A percentile compares a stretch with the other conserved stretches of the same genome.
phyloP scores from a whole-genome alignment of 441 rosid genomes.

The Manihot esculenta region DNA sequence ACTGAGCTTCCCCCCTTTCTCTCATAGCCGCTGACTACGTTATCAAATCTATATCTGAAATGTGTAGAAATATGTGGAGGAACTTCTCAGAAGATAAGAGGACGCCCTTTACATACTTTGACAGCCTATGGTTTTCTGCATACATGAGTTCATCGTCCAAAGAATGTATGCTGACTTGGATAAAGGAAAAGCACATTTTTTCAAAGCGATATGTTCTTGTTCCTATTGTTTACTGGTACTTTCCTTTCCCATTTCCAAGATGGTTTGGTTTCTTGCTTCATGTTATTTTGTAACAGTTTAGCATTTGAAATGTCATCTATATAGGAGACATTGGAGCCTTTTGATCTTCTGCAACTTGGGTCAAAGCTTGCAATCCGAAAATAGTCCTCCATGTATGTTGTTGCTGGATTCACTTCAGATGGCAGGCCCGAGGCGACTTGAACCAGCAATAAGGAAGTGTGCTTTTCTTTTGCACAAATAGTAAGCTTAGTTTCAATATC shows the following conservation, averaged over 20 bases:
- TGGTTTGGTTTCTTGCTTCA: background rate
- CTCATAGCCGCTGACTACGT: background rate
- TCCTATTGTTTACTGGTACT: conserved; percentile 73
- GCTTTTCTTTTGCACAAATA: conserved; percentile 7
- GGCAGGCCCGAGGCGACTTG: conserved; percentile 54
- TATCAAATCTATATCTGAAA: conserved; percentile 1
- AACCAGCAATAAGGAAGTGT: conserved; percentile 73
- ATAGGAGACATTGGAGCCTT: conserved; percentile 80
- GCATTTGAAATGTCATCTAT: conserved; percentile 17
- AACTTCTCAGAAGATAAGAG: conserved; percentile 47
- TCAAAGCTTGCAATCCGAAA: conserved; percentile 43
- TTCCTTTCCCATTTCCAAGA: background rate
- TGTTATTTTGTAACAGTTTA: conserved; percentile 9
- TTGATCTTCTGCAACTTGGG: conserved; percentile 82
- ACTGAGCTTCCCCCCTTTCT: background rate
- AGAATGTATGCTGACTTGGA: conserved; percentile 52
- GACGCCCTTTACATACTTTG: conserved; percentile 48
- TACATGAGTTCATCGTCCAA: conserved; percentile 44
- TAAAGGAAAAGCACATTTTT: conserved; percentile 58
- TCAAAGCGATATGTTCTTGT: conserved; percentile 65
- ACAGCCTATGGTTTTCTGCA: conserved; percentile 60
- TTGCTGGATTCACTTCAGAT: conserved; percentile 75
- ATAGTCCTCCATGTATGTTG: conserved; percentile 58
- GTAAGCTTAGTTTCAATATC: conserved; percentile 7
- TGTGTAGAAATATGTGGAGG: conserved; percentile 54